phyloP scores from a whole-genome alignment of 2,329 filamentous ascomycete genomes.

The Aureobasidium musti region DNA sequence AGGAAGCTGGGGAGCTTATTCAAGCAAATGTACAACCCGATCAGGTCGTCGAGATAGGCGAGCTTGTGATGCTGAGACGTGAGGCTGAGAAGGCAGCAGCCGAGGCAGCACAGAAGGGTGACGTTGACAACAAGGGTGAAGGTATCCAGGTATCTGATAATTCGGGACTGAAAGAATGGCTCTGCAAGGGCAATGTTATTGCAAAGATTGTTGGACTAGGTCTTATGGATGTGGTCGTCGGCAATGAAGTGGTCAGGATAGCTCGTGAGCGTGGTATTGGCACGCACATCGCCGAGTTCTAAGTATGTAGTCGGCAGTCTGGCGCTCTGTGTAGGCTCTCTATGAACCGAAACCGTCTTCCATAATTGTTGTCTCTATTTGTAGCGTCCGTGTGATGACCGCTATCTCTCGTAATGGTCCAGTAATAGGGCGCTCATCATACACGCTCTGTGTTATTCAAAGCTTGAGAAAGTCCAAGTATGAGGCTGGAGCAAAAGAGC shows the following conservation, averaged over 20 bases:
- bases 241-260: slow-evolving; percentile 58
- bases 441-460: too few species aligned
- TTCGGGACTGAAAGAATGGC: slow-evolving; percentile 57
- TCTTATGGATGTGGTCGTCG: slow-evolving; percentile 68
- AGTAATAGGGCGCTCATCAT: too few species aligned
- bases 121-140: slow-evolving; percentile 33
- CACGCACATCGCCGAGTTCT: slow-evolving; percentile 54
- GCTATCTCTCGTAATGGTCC: too few species aligned
- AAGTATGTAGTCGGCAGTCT: not conserved
- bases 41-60: slow-evolving; percentile 84
- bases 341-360: not conserved
- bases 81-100: slow-evolving; percentile 48
- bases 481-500: too few species aligned
- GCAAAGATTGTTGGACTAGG: slow-evolving; percentile 70
- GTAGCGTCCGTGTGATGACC: not conserved
- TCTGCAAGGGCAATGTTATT: slow-evolving; percentile 64
- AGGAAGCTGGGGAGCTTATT: slow-evolving; percentile 84
- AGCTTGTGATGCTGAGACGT: slow-evolving; percentile 67
- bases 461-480: too few species aligned
- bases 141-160: slow-evolving; percentile 41
- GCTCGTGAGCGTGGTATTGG: slow-evolving; percentile 60
- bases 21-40: slow-evolving; percentile 70
- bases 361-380: too few species aligned
- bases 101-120: slow-evolving; percentile 32
- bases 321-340: not conserved